These are phyloP conservation scores for Yueomyces sp. DNA, from an alignment of 1,139 yeast genomes.

Conservation along the genomic window DNA sequence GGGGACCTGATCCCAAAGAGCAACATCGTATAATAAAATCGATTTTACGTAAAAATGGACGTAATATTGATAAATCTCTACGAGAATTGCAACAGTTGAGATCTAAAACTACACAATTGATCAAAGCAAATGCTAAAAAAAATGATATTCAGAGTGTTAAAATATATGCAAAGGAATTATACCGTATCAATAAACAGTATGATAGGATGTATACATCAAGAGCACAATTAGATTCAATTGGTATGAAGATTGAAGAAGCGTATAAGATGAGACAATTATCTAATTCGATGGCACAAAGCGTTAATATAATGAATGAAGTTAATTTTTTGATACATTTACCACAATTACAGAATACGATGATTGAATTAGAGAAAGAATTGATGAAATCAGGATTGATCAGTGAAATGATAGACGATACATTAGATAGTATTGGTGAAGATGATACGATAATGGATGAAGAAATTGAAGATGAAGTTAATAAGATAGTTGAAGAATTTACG, in stretches of 20 bases:
- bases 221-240: constrained; percentile 76
- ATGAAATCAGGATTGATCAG: constrained; percentile 86
- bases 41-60: constrained; percentile 68
- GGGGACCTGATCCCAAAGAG: constrained; percentile 95
- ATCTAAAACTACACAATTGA: constrained; percentile 63
- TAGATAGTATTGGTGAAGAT: constrained; percentile 60
- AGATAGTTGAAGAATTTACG: constrained; percentile 40
- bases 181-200: constrained; percentile 62
- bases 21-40: constrained; percentile 81
- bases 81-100: constrained; percentile 53
- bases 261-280: constrained; percentile 78
- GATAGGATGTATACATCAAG: constrained; percentile 64
- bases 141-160: constrained; percentile 66
- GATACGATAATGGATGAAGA: constrained; percentile 41
- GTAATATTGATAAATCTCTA: constrained; percentile 67
- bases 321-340: constrained; percentile 70
- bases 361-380: constrained; percentile 74
- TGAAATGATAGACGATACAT: constrained; percentile 89
- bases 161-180: constrained; percentile 71
- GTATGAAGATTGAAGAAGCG: constrained; percentile 84
- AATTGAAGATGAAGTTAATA: constrained; percentile 58
- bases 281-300: constrained; percentile 66
- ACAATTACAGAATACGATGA: constrained; percentile 72
- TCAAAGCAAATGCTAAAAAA: constrained; percentile 65
- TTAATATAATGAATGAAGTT: constrained; percentile 82